Conservation (phyloP, 208 protist species). For the Crithidia bombi region DNA sequence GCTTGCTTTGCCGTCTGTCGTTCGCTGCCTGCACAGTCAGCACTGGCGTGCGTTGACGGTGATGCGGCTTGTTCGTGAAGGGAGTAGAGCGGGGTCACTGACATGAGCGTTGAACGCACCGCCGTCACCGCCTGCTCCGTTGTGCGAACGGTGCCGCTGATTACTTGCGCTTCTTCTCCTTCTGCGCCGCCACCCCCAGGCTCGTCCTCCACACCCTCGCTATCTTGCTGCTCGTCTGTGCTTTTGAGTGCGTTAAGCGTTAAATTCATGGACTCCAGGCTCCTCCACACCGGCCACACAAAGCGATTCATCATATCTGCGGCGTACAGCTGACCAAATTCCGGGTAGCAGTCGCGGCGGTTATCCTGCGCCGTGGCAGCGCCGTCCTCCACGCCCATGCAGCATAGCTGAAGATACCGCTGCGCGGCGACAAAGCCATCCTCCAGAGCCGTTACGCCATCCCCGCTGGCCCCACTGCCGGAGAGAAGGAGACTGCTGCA, state of each 20-base stretch:
- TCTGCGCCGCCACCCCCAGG: background rate
- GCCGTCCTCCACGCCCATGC: background rate
- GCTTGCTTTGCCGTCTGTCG: conserved; percentile 2
- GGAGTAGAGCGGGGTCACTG: conserved; percentile 41
- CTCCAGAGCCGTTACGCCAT: conserved; percentile 5
- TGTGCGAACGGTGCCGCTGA: background rate
- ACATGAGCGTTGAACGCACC: conserved; percentile 34
- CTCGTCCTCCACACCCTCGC: conserved; percentile 1
- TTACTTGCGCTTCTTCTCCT: background rate
- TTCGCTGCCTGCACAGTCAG: background rate
- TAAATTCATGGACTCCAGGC: conserved; percentile 38
- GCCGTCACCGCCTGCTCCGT: conserved; percentile 24
- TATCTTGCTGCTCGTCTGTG: conserved; percentile 16
- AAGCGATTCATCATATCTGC: conserved; percentile 39
- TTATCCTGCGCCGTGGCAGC: background rate
- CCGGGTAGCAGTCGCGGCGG: background rate
- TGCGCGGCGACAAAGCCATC: conserved; percentile 21
- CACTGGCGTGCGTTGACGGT: background rate
- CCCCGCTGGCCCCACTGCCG: background rate
- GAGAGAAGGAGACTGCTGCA: conserved; percentile 16
- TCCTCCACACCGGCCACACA: conserved; percentile 56
- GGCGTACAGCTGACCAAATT: conserved; percentile 10
- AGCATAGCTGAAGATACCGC: conserved; percentile 1
- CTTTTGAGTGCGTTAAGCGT: conserved; percentile 23
- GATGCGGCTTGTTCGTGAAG: conserved; percentile 10